Conservation (phyloP, 306 rosid genomes). For the Acacia confusa region DNA sequence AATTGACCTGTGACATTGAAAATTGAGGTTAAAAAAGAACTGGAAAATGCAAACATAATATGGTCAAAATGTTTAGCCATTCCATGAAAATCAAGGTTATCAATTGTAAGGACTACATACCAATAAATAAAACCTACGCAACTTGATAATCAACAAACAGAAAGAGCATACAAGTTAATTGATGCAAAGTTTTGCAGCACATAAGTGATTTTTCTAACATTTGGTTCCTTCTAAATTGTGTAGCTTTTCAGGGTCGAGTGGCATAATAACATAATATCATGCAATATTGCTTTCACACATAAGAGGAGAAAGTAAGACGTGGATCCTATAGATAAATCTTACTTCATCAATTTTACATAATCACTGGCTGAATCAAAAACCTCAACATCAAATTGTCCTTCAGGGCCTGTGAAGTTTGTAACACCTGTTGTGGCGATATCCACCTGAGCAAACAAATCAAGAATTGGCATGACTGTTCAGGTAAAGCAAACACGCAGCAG, state of each 20-base stretch:
- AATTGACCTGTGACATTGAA: conserved; percentile 71
- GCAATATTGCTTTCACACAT: conserved; percentile 11
- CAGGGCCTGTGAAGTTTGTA: conserved; percentile 78
- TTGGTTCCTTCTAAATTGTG: conserved; percentile 22
- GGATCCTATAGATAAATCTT: conserved; percentile 38
- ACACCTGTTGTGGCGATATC: conserved; percentile 65
- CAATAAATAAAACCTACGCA: conserved; percentile 13
- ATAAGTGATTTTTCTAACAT: conserved; percentile 18
- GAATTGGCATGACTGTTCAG: conserved; percentile 29
- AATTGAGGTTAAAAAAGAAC: conserved; percentile 16
- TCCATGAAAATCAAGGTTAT: conserved; percentile 19
- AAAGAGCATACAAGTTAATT: conserved; percentile 12
- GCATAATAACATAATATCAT: conserved; percentile 11
- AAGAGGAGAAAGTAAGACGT: conserved; percentile 19
- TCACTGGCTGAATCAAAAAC: conserved; percentile 97
- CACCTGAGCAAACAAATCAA: conserved; percentile 55
- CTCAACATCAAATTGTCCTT: conserved; percentile 93
- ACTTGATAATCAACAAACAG: conserved; percentile 1
- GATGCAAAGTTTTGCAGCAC: conserved; percentile 24
- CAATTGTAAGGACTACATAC: conserved; percentile 5
- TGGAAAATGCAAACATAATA: conserved; percentile 9
- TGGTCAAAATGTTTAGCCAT: conserved; percentile 9
- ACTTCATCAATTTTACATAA: conserved; percentile 90
- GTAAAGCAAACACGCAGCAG: conserved; percentile 6
- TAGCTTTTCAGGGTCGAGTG: conserved; percentile 23